Evolutionary conservation across 345 rosid species (phyloP), one percentile per base, ranked within the genome.

Genomic region (Theobroma cacao): DNA sequence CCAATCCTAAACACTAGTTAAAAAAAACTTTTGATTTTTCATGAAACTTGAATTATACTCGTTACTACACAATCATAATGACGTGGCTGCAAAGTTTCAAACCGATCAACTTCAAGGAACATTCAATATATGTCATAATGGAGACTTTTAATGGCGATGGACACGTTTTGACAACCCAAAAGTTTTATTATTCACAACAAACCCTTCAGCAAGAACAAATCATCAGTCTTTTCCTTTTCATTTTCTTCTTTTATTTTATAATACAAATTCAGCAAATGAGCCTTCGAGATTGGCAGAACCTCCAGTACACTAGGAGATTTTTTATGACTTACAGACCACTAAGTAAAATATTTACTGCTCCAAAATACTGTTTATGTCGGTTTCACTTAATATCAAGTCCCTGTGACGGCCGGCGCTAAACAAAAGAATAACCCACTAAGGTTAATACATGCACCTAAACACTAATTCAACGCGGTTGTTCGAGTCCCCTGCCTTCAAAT

Each of bases 391-490:
- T 4, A n/a, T 28, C 0, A 31, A 22, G 33, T 41, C n/a, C 34
- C 34, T 13, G 0, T 30, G 5, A 3, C 0, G 20, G 28, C 38
- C 24, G 74, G 24, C 26, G 41, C 31, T 70, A 17, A 30, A 47
- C 14, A 58, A 36, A n/a, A 64, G 30, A 52, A 10, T 34, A 38
- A 28, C 41, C 56, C 4, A 43, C 47, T 2, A 5, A 9, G 10
- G 0, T 3, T 10, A 1, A 33, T 36, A 3, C 7, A 36, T 47
- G 0, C 6, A 9, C 15, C 31, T 28, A 30, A 52, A 18, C 45
- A 31, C 75, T 34, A n/a, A 0, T 73, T 55, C 48, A 73, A 73
- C 76, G 64, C 65, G 76, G 22, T 38, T 55, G 13, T 15, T 68
- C 12, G 5, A 36, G 2, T 34, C 33, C 22, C 33, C 6, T 9